Conservation (phyloP, 805 yeast species). For the Barnettozyma pratensis region DNA sequence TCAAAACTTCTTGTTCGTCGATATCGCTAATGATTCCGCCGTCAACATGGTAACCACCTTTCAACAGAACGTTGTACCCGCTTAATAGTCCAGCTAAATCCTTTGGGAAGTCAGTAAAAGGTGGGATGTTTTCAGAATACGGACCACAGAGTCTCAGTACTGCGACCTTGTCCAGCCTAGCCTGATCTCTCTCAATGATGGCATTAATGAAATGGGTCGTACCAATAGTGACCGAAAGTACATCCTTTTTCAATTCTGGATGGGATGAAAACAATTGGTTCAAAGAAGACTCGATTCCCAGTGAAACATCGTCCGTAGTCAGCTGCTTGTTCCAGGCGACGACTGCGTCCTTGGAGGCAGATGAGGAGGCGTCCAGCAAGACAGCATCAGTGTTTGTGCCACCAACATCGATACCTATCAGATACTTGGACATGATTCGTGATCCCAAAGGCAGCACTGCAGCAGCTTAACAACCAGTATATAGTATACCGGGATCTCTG, state of each 20-base stretch:
- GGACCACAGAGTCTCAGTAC: constrained; percentile 43
- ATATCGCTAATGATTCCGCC: constrained; percentile 33
- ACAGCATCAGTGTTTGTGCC: constrained; percentile 49
- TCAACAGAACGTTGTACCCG: constrained; percentile 32
- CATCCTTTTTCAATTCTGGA: constrained; percentile 23
- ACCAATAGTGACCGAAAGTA: constrained; percentile 43
- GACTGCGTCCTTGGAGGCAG: constrained; percentile 28
- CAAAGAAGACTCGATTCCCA: constrained; percentile 37
- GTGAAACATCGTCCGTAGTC: constrained; percentile 40
- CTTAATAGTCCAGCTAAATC: constrained; percentile 31
- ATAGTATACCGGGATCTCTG: too few species aligned
- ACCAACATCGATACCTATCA: constrained; percentile 47
- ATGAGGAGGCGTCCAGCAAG: constrained; percentile 32
- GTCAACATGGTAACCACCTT: constrained; percentile 40
- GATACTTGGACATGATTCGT: constrained; percentile 11
- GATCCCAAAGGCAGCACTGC: too few species aligned
- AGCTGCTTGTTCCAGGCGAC: constrained; percentile 38
- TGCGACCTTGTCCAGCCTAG: constrained; percentile 39
- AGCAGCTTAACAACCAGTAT: too few species aligned
- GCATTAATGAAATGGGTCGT: constrained; percentile 50
- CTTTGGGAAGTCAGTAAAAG: constrained; percentile 41
- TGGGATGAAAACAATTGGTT: constrained; percentile 26
- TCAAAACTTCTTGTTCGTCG: constrained; percentile 26
- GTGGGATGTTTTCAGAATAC: constrained; percentile 32
- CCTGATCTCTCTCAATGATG: constrained; percentile 40